Percentiles rank a stretch among this genome's conserved stretches.
Evolutionary conservation across 2,329 filamentous ascomycete species (phyloP).

Genomic region (Curvularia eragrostidis): DNA sequence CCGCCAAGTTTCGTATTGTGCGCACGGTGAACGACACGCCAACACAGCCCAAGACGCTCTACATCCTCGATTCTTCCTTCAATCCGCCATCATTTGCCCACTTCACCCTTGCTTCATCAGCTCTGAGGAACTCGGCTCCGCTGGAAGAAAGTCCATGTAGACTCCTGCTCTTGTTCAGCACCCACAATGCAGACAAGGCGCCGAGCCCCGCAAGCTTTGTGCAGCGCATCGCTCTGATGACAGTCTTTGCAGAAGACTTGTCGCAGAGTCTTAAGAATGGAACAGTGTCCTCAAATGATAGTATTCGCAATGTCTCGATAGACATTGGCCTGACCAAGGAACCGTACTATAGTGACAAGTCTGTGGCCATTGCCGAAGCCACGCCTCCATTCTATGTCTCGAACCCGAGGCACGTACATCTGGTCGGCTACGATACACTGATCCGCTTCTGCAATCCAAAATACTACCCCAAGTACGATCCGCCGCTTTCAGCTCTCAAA

Average conservation of each 20-base stretch:
- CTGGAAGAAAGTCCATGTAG: constrained; percentile 52
- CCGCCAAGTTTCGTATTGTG: constrained; percentile 46
- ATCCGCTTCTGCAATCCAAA: constrained; percentile 74
- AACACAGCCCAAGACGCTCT: constrained; percentile 55
- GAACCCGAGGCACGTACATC: constrained; percentile 65
- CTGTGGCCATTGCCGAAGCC: constrained; percentile 60
- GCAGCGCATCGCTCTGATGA: constrained; percentile 74
- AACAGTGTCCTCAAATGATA: constrained; percentile 6
- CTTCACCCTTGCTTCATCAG: constrained; percentile 61
- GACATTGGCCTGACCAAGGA: constrained; percentile 75
- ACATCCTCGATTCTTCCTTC: constrained; percentile 71
- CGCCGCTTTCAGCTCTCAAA: constrained; percentile 62
- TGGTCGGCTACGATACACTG: constrained; percentile 78
- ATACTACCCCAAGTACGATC: constrained; percentile 64
- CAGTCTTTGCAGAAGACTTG: constrained; percentile 67
- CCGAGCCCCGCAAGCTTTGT: constrained; percentile 72
- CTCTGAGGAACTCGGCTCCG: constrained; percentile 52
- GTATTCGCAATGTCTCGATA: constrained; percentile 44
- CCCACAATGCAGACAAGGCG: constrained; percentile 70
- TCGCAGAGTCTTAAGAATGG: constrained; percentile 27
- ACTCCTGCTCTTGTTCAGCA: constrained; percentile 66
- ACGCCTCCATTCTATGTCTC: constrained; percentile 45
- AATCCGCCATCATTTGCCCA: constrained; percentile 70
- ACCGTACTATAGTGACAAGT: constrained; percentile 79
- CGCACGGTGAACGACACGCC: constrained; percentile 43